A percentile compares a stretch with the other conserved stretches of the same genome.
phyloP scores from a whole-genome alignment of 768 basidiomycete genomes.

The Boletus rubropictus region DNA sequence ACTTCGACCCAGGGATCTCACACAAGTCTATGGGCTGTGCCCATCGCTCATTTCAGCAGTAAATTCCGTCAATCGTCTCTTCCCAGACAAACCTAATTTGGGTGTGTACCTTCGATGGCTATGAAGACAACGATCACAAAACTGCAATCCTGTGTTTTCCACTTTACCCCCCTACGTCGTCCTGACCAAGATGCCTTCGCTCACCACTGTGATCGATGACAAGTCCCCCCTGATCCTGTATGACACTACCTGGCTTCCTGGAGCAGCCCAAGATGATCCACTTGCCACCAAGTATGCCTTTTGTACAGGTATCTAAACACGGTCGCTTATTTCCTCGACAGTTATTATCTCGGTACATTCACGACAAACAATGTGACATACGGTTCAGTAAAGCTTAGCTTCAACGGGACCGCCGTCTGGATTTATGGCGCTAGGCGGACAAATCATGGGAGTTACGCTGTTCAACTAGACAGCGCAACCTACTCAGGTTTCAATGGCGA shows the following conservation, averaged over 20 bases:
- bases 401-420: slow-evolving; percentile 46
- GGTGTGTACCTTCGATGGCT: too few species aligned
- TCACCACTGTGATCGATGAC: slow-evolving; percentile 27
- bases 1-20: too few species aligned
- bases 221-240: slow-evolving; percentile 31
- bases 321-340: slow-evolving; percentile 6
- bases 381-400: slow-evolving; percentile 36
- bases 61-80: too few species aligned
- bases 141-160: not conserved
- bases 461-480: slow-evolving; percentile 36
- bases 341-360: slow-evolving; percentile 38
- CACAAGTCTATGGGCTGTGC: too few species aligned
- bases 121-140: not conserved
- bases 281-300: slow-evolving; percentile 16
- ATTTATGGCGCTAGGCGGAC: slow-evolving; percentile 45
- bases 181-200: slow-evolving; percentile 17
- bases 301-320: not conserved
- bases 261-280: slow-evolving; percentile 9
- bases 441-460: slow-evolving; percentile 43
- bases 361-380: slow-evolving; percentile 32
- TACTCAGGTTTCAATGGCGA: slow-evolving; percentile 29
- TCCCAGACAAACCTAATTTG: too few species aligned
- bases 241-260: slow-evolving; percentile 21
- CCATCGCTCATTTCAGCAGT: too few species aligned
- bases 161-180: not conserved